Base-by-base conservation (phyloP, 345 rosid species). In the Isatis tinctoria region DNA sequence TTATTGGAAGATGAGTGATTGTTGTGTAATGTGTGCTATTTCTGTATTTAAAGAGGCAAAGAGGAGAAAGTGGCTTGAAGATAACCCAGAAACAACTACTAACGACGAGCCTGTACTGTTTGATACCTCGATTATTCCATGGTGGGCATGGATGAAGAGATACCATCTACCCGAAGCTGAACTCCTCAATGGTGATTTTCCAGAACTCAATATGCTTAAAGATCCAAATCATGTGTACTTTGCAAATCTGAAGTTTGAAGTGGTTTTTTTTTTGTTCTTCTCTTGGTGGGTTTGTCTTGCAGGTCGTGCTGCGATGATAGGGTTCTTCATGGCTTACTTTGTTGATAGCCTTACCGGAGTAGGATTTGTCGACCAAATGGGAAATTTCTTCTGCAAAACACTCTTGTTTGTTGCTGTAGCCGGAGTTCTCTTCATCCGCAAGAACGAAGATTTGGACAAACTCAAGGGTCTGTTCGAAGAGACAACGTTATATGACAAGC, bases 121-220 rank as follows among this genome's bases (percentile, higher is more conserved):
- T 6, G 97, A 95, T 69, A 90, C 99, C 24, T 86, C 97, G 36
- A 87, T 90, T 64, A 75, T 95, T 58, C 99, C 99, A 45, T 95
- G 99, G 99, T 95, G 99, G 99, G 86, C 89, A 22, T 95, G 99
- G 99, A 83, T 87, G 84, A 95, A 88, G 82, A 85, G 97, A 63
- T 95, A 84, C 82, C 99, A 95, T 80, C 85, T 95, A 39, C 97
- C 97, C 0, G 99, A 95, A 84, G 99, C 99, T 0, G 99, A 95
- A 74, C 85, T 86, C 35, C 94, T 92, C 18, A 95, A 95, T 68
- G 99, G 99, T 92, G 17, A 65, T 84, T 82, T 82, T 4, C 3
- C 43, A 37, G 12, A 57, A 35, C 60, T 35, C 43, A 3, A n/a
- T 16, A n/a, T 6, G 49, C 24, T 37, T 37, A 8, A 24, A 41